phyloP scores from a whole-genome alignment of 1,284 basidiomycete species.

The Moesziomyces aphidis region DNA sequence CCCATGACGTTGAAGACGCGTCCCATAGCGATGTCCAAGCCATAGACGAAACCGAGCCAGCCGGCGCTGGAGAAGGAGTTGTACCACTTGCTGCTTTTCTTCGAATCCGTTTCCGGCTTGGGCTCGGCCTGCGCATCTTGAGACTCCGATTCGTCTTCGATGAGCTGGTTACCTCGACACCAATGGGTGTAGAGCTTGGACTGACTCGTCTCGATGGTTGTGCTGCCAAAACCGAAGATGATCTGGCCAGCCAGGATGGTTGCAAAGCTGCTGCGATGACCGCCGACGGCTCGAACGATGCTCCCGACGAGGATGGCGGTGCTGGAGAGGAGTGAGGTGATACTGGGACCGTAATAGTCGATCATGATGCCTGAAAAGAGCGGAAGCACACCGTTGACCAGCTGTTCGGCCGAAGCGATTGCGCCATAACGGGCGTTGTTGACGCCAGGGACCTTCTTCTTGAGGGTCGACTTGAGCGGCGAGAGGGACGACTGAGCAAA shows the following conservation, averaged over 20 bases:
- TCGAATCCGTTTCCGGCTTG: background rate
- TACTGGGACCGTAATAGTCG: conserved; percentile 68
- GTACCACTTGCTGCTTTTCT: conserved; percentile 6
- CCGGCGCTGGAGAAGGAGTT: conserved; percentile 18
- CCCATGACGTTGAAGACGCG: conserved; percentile 51
- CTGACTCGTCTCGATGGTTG: conserved; percentile 65
- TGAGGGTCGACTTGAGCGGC: conserved; percentile 68
- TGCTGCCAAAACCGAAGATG: conserved; percentile 59
- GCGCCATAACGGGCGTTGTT: conserved; percentile 75
- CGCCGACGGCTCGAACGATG: conserved; percentile 60
- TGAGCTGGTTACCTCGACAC: conserved; percentile 14
- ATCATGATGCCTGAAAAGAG: conserved; percentile 70
- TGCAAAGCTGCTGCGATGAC: conserved; percentile 33
- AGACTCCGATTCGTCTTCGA: background rate
- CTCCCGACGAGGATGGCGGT: conserved; percentile 66
- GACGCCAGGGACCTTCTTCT: conserved; percentile 61
- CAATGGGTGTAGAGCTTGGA: conserved; percentile 62
- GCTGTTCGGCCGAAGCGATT: conserved; percentile 68
- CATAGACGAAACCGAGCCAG: conserved; percentile 55
- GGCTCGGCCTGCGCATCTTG: no score
- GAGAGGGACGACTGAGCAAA: conserved; percentile 55
- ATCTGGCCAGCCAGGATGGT: conserved; percentile 59
- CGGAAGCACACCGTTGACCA: conserved; percentile 70
- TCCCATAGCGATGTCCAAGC: conserved; percentile 66
- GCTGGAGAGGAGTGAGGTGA: conserved; percentile 57